A percentile compares a stretch with the other conserved stretches of the same genome.
Conservation (phyloP, 192 early-diverging fungal genomes). For the Dimargaris verticillata region DNA sequence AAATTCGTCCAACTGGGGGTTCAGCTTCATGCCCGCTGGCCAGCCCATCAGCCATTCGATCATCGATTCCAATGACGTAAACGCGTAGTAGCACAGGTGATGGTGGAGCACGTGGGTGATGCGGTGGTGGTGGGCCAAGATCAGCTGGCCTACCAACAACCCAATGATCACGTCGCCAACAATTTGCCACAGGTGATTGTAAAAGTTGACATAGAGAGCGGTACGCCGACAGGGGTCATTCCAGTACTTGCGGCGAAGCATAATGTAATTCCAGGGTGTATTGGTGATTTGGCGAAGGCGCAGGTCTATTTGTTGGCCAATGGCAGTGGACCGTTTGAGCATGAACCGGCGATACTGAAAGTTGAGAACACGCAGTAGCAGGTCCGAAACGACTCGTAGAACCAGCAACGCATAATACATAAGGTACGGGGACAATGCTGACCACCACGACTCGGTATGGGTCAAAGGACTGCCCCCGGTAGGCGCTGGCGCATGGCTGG, state of each 20-base stretch:
- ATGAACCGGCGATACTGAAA: conserved; percentile 34
- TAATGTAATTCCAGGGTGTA: conserved; percentile 73
- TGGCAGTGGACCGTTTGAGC: conserved; percentile 51
- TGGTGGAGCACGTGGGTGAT: conserved; percentile 36
- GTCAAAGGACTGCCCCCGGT: no score
- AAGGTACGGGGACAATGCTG: no score
- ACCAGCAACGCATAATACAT: conserved; percentile 10
- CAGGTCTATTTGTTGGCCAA: conserved; percentile 75
- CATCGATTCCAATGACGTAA: conserved; percentile 49
- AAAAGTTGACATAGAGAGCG: conserved; percentile 49
- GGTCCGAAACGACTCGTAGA: conserved; percentile 32
- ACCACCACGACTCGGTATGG: no score
- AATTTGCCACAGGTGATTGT: conserved; percentile 93
- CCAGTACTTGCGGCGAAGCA: conserved; percentile 37
- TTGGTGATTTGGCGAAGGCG: conserved; percentile 70
- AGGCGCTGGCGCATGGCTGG: no score
- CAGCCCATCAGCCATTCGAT: conserved; percentile 81
- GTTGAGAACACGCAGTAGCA: conserved; percentile 41
- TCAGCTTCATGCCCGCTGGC: conserved; percentile 94
- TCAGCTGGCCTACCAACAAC: conserved; percentile 49
- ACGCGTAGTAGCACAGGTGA: conserved; percentile 40
- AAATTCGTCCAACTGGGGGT: conserved; percentile 73
- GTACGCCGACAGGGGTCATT: conserved; percentile 17
- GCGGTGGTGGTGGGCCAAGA: conserved; percentile 40
- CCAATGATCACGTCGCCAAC: conserved; percentile 84